Conservation (phyloP, 768 basidiomycete species). For the Suillus subluteus region DNA sequence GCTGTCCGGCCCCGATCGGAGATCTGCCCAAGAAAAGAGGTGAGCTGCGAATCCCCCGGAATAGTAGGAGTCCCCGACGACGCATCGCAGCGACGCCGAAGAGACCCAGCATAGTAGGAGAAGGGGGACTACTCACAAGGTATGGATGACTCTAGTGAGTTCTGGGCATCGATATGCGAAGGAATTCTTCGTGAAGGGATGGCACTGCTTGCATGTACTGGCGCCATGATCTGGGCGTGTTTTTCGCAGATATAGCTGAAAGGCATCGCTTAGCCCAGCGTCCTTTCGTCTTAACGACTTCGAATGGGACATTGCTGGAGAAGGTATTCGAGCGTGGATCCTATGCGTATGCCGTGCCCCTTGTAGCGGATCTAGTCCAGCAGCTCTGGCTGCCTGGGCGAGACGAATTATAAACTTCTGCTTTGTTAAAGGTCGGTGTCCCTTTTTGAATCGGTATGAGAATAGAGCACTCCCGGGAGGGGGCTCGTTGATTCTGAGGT, state of each 20-base stretch:
- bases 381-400: slow-evolving; percentile 8
- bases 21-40: too few species aligned
- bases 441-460: slow-evolving; percentile 20
- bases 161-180: too few species aligned
- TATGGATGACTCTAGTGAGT: too few species aligned
- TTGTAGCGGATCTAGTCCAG: slow-evolving; percentile 18
- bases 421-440: slow-evolving; percentile 30
- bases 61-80: too few species aligned
- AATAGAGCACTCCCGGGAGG: slow-evolving; percentile 28
- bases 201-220: too few species aligned
- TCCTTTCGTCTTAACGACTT: slow-evolving; percentile 39
- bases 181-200: too few species aligned
- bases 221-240: slow-evolving; percentile 16
- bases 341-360: slow-evolving; percentile 31
- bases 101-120: too few species aligned
- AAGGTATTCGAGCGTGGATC: slow-evolving; percentile 39
- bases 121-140: too few species aligned
- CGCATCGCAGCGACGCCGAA: too few species aligned
- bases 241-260: slow-evolving; percentile 28
- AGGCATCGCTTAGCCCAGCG: slow-evolving; percentile 41
- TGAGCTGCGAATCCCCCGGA: too few species aligned
- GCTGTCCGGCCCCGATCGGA: too few species aligned
- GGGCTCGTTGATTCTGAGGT: too few species aligned
- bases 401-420: slow-evolving; percentile 25
- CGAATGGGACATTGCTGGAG: slow-evolving; percentile 38